Evolutionary conservation across 305 asterid species (phyloP).

Genomic region (Ilex paraguariensis): DNA sequence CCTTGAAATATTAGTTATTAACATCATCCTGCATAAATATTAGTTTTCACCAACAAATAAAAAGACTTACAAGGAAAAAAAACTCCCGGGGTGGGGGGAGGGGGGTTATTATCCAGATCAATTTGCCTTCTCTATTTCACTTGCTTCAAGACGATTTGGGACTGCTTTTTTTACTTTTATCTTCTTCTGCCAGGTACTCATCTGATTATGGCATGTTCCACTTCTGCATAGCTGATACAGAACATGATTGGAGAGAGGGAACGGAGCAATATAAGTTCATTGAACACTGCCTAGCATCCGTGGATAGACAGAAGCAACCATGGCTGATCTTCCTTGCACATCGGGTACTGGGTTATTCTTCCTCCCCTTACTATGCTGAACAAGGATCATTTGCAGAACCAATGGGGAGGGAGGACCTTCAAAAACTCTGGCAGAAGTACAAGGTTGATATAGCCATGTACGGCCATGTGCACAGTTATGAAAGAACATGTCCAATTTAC

Average conservation of each 20-base stretch:
- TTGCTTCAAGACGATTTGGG: not conserved
- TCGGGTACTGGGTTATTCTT: conserved; percentile 86
- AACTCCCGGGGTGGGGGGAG: too few species aligned
- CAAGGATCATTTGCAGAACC: conserved; percentile 88
- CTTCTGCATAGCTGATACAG: conserved; percentile 89
- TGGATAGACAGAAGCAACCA: conserved; percentile 84
- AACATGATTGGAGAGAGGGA: conserved; percentile 98
- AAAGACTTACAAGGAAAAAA: too few species aligned
- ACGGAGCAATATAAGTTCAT: conserved; percentile 78
- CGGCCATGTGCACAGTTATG: conserved; percentile 81
- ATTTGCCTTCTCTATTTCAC: too few species aligned
- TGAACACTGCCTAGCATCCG: conserved; percentile 83
- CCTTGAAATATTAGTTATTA: too few species aligned
- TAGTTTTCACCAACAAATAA: too few species aligned
- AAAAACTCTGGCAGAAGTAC: conserved; percentile 94
- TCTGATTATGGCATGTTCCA: conserved; percentile 97
- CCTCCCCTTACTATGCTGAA: conserved; percentile 44
- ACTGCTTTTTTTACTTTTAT: conserved; percentile 1
- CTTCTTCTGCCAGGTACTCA: conserved; percentile 53
- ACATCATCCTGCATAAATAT: too few species aligned
- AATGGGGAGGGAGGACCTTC: conserved; percentile 91
- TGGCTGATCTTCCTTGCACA: conserved; percentile 92
- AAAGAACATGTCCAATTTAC: conserved; percentile 81
- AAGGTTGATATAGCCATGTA: conserved; percentile 89
- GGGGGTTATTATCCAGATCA: too few species aligned